Evolutionary conservation across 306 rosid genomes (phyloP), one percentile per base, ranked within the genome.

Genomic region (Casuarina equisetifolia): DNA sequence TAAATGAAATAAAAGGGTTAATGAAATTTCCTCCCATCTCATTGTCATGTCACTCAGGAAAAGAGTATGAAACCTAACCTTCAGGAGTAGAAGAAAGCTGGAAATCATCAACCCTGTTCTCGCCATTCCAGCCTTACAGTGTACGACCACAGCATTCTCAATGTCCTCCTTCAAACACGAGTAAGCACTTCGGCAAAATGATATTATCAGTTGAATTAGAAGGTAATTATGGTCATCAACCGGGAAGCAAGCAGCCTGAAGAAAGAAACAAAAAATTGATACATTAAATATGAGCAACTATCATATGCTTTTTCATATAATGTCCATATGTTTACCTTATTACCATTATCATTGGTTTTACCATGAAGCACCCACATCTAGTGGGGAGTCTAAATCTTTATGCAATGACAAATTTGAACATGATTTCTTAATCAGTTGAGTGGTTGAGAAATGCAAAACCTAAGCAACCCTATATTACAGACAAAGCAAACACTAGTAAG

Each of bases 111-210:
- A 84, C 62, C 99, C 99, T 32, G 99, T 96, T 86, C 99, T 84
- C 0, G 98, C 98, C 98, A 92, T 96, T 82, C 99, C 99, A 43
- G 98, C 97, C 87, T 96, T 96, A 80, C 99, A 96, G 82, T 96
- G 98, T 88, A 96, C 99, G 72, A 91, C 99, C 83, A 96, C 98
- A 45, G 92, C 96, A 84, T 96, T 96, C 87, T 96, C 98, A 64
- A 96, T 90, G 82, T 92, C 99, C 83, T 92, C 84, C 85, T 92
- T 96, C 92, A 96, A 86, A 98, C 99, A 96, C 42, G 98, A 83
- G 88, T 92, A 96, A 43, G 99, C 97, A 84, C 99, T 96, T 82
- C 81, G 96, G 85, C 99, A 96, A 82, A 96, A 96, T 74, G 94
- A 89, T 75, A 89, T 83, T 83, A 92, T 74, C 82, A 91, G 84